Base-by-base conservation (phyloP, 805 yeast genomes). In the Saturnispora silvae region DNA sequence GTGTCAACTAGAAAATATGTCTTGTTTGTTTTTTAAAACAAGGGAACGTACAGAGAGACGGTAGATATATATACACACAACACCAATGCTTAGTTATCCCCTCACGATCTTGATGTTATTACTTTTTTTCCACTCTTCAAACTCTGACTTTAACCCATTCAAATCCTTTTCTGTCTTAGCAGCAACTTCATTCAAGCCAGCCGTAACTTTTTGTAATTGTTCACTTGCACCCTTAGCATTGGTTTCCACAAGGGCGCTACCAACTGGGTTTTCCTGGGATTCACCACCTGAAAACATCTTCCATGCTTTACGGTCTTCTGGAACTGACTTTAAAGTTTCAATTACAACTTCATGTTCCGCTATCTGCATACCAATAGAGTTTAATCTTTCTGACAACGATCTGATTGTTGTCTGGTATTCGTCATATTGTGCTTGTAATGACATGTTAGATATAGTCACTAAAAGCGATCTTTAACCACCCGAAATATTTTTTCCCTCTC, bases 241-340 rank as follows among this genome's bases (percentile, higher is more conserved):
- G 46, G 82, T 78, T 52, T 86, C 94, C 14, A 87, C 81, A 23
- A 89, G 66, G 3, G 87, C 95, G 7, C 40, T 35, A 3, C 36
- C 35, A 6, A 30, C 34, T 3, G 23, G 22, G 5, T 20, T 17
- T n/a, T 35, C 31, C 8, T 27, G 19, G 25, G 24, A 34, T 14
- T 42, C 43, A 4, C 45, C 45, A 8, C 95, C 94, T 19, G 96
- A 96, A 23, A 89, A 72, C 96, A 92, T 85, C 50, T 94, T 75
- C 61, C 76, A 86, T 52, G 96, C 85, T 53, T 78, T 77, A 43
- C 98, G 72, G 31, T 69, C 75, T 2, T 48, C 44, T 18, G 77
- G 75, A 8, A 75, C 63, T 1, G 59, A 62, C 30, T 57, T 45
- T 22, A 81, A 57, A 2, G 89, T 77, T 16, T 66, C 70, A 11